These are phyloP conservation scores for Thelephora terrestris DNA, from an alignment of 1,284 basidiomycete genomes.

Conservation along the genomic window DNA sequence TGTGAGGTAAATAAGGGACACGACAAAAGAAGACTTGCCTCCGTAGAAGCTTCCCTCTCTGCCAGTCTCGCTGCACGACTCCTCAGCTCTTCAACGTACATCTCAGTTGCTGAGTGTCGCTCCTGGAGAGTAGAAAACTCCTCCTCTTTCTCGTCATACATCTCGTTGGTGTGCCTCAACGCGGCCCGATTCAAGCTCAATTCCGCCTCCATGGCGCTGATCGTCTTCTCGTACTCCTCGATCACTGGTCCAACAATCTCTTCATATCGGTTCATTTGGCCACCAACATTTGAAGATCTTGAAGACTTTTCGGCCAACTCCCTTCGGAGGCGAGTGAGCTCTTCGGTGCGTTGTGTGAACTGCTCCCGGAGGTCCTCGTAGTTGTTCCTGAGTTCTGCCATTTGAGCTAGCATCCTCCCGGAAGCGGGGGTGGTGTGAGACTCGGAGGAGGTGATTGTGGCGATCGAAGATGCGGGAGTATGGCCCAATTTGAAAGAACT, in stretches of 20 bases:
- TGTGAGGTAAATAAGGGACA: not conserved
- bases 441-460: conserved; percentile 6
- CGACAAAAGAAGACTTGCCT: conserved; percentile 37
- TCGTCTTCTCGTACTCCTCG: conserved; percentile 97
- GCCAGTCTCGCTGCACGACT: conserved; percentile 71
- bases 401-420: conserved; percentile 65
- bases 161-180: conserved; percentile 80
- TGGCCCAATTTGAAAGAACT: not conserved
- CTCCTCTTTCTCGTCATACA: conserved; percentile 84
- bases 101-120: conserved; percentile 68
- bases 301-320: conserved; percentile 70
- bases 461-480: conserved; percentile 9
- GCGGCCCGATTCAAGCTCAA: conserved; percentile 85
- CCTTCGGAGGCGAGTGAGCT: conserved; percentile 67
- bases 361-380: conserved; percentile 79
- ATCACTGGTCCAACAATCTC: conserved; percentile 97
- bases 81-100: conserved; percentile 81
- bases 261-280: conserved; percentile 79
- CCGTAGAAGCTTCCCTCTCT: conserved; percentile 85
- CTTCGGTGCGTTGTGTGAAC: conserved; percentile 79
- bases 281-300: conserved; percentile 39
- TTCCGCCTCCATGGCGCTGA: conserved; percentile 91
- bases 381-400: conserved; percentile 71
- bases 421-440: conserved; percentile 8
- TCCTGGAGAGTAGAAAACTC: conserved; percentile 60